Evolutionary conservation across 129 eudicot species (phyloP).

Genomic region (Lonicera japonica): DNA sequence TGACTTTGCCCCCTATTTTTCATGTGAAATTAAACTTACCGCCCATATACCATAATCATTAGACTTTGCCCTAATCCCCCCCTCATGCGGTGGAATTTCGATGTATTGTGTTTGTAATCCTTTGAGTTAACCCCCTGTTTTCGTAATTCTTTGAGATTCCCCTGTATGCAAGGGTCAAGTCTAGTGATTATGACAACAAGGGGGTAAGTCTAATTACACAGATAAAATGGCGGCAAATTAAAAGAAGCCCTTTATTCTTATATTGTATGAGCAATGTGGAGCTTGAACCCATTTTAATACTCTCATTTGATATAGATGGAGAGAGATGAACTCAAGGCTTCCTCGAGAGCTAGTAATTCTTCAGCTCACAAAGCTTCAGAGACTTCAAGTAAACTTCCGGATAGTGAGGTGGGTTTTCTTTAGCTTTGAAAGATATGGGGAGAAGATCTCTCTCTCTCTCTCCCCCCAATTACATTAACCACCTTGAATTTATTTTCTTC

Average conservation of each 20-base stretch:
- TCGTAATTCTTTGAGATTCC: too few species aligned
- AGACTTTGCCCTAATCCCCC: too few species aligned
- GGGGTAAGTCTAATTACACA: too few species aligned
- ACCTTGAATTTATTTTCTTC: background rate
- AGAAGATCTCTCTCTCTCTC: background rate
- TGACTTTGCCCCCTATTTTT: too few species aligned
- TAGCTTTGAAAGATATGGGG: slow-evolving; percentile 11
- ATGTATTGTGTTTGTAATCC: too few species aligned
- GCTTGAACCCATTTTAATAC: slow-evolving; percentile 11
- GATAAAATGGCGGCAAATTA: too few species aligned
- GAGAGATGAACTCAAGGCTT: slow-evolving; percentile 55
- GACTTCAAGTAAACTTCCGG: slow-evolving; percentile 16
- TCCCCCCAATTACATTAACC: too few species aligned
- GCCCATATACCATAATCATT: background rate
- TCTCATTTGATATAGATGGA: slow-evolving; percentile 47
- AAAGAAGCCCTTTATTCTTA: background rate
- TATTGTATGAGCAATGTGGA: background rate
- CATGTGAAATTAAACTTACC: background rate
- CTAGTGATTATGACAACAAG: too few species aligned
- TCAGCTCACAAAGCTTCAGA: slow-evolving; percentile 17
- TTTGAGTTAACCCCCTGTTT: too few species aligned
- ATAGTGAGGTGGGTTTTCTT: slow-evolving; percentile 53
- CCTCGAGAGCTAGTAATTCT: slow-evolving; percentile 42
- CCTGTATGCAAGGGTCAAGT: too few species aligned
- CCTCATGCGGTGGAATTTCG: too few species aligned